phyloP scores from a whole-genome alignment of 1,284 basidiomycete species.

The Flammula alnicola region DNA sequence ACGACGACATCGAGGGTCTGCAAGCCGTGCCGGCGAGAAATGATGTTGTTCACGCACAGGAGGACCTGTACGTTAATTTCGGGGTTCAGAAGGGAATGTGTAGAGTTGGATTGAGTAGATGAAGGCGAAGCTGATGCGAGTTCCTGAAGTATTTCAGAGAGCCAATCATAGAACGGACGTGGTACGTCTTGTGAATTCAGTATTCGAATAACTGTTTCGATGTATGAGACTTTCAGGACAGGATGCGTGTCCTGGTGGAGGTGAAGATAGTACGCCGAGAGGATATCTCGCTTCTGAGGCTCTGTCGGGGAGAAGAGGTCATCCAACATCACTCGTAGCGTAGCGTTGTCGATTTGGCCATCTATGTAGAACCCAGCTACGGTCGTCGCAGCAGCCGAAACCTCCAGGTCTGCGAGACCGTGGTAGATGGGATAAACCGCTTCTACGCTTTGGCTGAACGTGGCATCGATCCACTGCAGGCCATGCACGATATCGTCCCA shows the following conservation, averaged over 20 bases:
- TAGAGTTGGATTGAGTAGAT: slow-evolving; percentile 7
- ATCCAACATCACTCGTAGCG: slow-evolving; percentile 31
- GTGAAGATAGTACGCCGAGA: slow-evolving; percentile 32
- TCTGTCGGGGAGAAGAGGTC: slow-evolving; percentile 29
- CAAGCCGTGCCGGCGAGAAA: slow-evolving; percentile 22
- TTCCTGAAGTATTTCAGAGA: slow-evolving; percentile 31
- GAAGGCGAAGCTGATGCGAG: slow-evolving; percentile 19
- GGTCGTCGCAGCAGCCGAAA: slow-evolving; percentile 27
- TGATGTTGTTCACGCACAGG: slow-evolving; percentile 28
- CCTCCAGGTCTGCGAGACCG: slow-evolving; percentile 28
- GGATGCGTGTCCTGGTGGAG: slow-evolving; percentile 29
- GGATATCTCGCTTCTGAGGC: slow-evolving; percentile 31
- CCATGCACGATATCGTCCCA: slow-evolving; percentile 28
- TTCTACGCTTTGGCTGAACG: slow-evolving; percentile 30
- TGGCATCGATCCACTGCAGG: slow-evolving; percentile 32
- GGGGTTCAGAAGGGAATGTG: slow-evolving; percentile 16
- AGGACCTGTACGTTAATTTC: slow-evolving; percentile 30
- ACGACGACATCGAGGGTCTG: slow-evolving; percentile 30
- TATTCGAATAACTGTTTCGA: slow-evolving; percentile 32
- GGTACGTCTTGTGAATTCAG: slow-evolving; percentile 34
- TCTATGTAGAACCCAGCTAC: slow-evolving; percentile 29
- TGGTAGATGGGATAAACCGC: slow-evolving; percentile 31
- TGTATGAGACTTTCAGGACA: slow-evolving; percentile 26
- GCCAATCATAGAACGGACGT: slow-evolving; percentile 33
- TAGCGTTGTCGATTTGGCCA: slow-evolving; percentile 29